phyloP scores from a whole-genome alignment of 2,329 filamentous ascomycete species.

The Colletotrichum godetiae region DNA sequence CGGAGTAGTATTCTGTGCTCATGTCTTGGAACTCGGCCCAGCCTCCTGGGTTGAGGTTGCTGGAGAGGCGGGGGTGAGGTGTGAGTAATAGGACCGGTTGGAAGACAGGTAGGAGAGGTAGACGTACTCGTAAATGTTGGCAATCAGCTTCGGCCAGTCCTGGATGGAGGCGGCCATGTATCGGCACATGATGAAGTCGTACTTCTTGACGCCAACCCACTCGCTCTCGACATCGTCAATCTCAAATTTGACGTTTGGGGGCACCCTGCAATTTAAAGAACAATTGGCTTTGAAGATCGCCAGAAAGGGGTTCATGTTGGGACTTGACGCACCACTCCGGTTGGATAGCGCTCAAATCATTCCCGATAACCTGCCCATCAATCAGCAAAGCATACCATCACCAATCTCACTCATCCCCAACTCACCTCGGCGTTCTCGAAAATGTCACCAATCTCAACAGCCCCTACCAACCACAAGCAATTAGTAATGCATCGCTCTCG shows the following conservation, averaged over 20 bases:
- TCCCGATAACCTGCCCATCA: constrained; percentile 14
- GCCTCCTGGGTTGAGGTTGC: constrained; percentile 48
- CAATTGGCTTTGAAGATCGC: not conserved
- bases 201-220: constrained; percentile 51
- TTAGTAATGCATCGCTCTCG: not conserved
- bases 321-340: constrained; percentile 37
- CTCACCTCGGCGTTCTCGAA: constrained; percentile 12
- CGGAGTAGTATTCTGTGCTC: constrained; percentile 37
- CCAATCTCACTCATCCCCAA: not conserved
- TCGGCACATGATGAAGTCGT: constrained; percentile 46
- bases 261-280: constrained; percentile 50
- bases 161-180: constrained; percentile 30
- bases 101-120: not conserved
- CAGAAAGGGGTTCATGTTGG: not conserved
- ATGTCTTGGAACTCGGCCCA: constrained; percentile 44
- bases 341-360: constrained; percentile 21
- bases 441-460: constrained; percentile 16
- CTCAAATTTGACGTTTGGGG: constrained; percentile 73
- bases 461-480: not conserved
- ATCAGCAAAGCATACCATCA: not conserved
- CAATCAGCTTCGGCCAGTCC: constrained; percentile 26
- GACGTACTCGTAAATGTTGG: constrained; percentile 32
- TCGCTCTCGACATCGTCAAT: constrained; percentile 71
- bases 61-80: constrained; percentile 13
- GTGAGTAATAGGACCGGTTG: not conserved